Conservation (phyloP, 306 rosid genomes). For the Begonia fuchsioides region DNA sequence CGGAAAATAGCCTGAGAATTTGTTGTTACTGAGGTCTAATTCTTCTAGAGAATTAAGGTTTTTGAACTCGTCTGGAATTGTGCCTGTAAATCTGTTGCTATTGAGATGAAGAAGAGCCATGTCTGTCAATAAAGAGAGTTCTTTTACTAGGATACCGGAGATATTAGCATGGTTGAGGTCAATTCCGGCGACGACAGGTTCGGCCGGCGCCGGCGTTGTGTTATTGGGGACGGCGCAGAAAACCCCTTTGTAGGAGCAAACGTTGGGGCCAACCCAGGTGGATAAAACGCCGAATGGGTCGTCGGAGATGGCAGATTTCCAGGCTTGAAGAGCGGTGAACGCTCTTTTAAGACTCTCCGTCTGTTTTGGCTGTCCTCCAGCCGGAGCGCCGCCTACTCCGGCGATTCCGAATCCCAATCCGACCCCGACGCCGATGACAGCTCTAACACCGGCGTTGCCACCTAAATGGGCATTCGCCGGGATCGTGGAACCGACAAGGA, state of each 20-base stretch:
- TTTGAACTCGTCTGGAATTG: slow-evolving; percentile 40
- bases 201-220: no score
- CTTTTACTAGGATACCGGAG: slow-evolving; percentile 58
- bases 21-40: slow-evolving; percentile 68
- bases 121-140: slow-evolving; percentile 58
- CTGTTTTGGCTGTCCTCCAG: background rate
- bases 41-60: slow-evolving; percentile 52
- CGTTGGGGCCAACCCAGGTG: background rate
- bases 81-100: slow-evolving; percentile 50
- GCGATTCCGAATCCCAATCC: no score
- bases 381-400: no score
- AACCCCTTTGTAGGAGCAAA: slow-evolving; percentile 80
- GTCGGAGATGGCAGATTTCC: background rate
- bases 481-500: no score
- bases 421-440: no score
- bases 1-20: slow-evolving; percentile 53
- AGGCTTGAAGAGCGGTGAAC: background rate
- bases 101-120: slow-evolving; percentile 14
- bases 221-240: slow-evolving; percentile 40
- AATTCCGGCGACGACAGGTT: slow-evolving; percentile 45
- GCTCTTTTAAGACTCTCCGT: background rate
- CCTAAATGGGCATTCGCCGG: no score
- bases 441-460: no score
- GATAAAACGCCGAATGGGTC: background rate
- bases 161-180: slow-evolving; percentile 96